These are phyloP conservation scores for Ustilaginoidea virens DNA, from an alignment of 2,329 filamentous ascomycete species.

Conservation along the genomic window DNA sequence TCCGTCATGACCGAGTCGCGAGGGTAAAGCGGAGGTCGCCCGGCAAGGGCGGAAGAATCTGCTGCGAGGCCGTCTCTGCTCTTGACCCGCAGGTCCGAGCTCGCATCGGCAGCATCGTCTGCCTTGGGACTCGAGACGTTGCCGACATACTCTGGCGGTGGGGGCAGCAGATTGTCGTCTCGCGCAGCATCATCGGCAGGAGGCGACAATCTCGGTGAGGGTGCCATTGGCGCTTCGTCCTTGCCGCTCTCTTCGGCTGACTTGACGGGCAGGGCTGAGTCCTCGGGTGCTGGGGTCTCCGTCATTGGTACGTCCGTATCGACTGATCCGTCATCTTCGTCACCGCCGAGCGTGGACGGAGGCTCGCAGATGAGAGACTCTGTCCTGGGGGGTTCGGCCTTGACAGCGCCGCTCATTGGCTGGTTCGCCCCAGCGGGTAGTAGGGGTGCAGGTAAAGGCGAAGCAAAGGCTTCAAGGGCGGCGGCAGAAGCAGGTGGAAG, in stretches of 20 bases:
- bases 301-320: slow-evolving; percentile 11
- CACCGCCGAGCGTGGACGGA: slow-evolving; percentile 15
- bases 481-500: not conserved
- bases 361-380: slow-evolving; percentile 16
- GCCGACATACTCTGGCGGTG: slow-evolving; percentile 23
- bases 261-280: not conserved
- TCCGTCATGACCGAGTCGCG: slow-evolving; percentile 20
- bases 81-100: slow-evolving; percentile 12
- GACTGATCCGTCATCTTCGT: slow-evolving; percentile 12
- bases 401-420: no score
- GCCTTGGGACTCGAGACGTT: slow-evolving; percentile 21
- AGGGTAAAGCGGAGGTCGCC: slow-evolving; percentile 12
- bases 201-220: not conserved
- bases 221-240: not conserved
- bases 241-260: slow-evolving; percentile 4
- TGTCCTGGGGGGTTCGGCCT: slow-evolving; percentile 4
- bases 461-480: slow-evolving; percentile 3
- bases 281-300: not conserved
- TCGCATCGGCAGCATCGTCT: slow-evolving; percentile 11
- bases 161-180: slow-evolving; percentile 15
- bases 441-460: no score
- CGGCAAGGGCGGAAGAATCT: slow-evolving; percentile 7
- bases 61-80: slow-evolving; percentile 11
- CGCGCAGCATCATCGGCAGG: not conserved
- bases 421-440: not conserved